A percentile compares a stretch with the other conserved stretches of the same genome.
phyloP scores from a whole-genome alignment of 2,329 filamentous ascomycete species.

The Volutella citrinella region DNA sequence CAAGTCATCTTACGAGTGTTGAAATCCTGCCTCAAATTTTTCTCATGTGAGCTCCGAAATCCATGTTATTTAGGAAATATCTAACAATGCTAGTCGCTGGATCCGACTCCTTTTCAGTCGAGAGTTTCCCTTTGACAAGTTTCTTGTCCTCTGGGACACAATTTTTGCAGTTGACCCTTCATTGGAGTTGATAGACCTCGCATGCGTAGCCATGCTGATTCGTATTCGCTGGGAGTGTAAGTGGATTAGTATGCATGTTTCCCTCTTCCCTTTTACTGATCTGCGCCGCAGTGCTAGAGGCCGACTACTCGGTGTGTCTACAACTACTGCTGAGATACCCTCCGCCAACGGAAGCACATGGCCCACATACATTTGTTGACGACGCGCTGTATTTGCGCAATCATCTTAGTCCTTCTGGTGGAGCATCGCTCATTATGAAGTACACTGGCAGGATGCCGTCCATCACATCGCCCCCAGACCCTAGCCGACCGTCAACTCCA shows the following conservation, averaged over 20 bases:
- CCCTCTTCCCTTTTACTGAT: too few species aligned
- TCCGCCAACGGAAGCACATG: conserved; percentile 56
- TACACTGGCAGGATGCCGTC: conserved; percentile 60
- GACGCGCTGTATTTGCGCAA: conserved; percentile 75
- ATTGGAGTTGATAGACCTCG: conserved; percentile 77
- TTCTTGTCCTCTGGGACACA: conserved; percentile 84
- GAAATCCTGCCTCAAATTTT: conserved; percentile 97
- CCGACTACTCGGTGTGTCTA: conserved; percentile 84
- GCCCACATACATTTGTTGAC: conserved; percentile 76
- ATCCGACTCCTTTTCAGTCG: conserved; percentile 88
- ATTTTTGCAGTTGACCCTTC: conserved; percentile 83
- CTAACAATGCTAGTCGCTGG: conserved; percentile 68
- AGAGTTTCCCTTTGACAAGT: conserved; percentile 85
- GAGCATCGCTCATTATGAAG: conserved; percentile 64
- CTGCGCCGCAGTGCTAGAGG: conserved; percentile 67
- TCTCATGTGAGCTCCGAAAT: conserved; percentile 69
- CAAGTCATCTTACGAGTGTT: conserved; percentile 73
- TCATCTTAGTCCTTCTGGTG: conserved; percentile 61
- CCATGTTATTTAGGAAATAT: too few species aligned
- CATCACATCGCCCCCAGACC: conserved; percentile 21
- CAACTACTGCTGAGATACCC: conserved; percentile 84
- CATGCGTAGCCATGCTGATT: conserved; percentile 93
- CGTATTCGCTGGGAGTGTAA: conserved; percentile 85
- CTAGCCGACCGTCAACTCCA: conserved; percentile 31
- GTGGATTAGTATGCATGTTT: too few species aligned